Base-by-base conservation (phyloP, 2,329 filamentous ascomycete species). In the Xylariales sp. region DNA sequence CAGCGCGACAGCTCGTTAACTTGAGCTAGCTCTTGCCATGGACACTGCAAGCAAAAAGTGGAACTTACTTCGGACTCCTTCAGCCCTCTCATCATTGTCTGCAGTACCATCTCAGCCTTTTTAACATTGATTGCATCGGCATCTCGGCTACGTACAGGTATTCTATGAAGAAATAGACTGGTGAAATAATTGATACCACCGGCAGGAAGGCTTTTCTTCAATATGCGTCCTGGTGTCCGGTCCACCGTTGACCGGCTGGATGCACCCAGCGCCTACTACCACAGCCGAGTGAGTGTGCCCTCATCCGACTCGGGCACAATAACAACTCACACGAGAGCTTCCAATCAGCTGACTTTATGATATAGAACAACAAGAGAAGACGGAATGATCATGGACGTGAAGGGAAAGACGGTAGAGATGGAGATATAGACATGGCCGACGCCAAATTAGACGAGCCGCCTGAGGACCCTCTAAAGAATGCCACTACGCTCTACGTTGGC, bases 401-500 rank as follows among this genome's bases (percentile, higher is more conserved):
- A 65, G 83, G 83, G 53, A 69, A 87, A 72, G 87, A 91, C 72
- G 87, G 85, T 54, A 69, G 55, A 56, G 86, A 89, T 59, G 86
- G 86, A 50, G 84, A 87, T 43, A 84, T 86, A 53, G 82, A 81
- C 36, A 83, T 80, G 69, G 77, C 77, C 46, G 78, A 73, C 49
- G 62, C 75, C 60, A 81, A 82, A 62, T 76, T 78, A 30, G 84
- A 89, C 62, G 89, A 91, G 48, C 82, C 87, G 52, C 78, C 77
- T 46, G 90, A 93, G 68, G 93, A 97, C 72, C 93, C 93, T 70
- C 85, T 99, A 67, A 91, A 89, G 72, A 86, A 96, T 79, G 94
- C 96, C 48, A 94, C 95, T 8, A 99, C 96, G 0, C 92, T 99
- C 78, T 99, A 99, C 78, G 95, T 99, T 54, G 96, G 96, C 76